These are phyloP conservation scores for Colletotrichum eremochloae DNA, from an alignment of 2,329 filamentous ascomycete species.

Conservation along the genomic window DNA sequence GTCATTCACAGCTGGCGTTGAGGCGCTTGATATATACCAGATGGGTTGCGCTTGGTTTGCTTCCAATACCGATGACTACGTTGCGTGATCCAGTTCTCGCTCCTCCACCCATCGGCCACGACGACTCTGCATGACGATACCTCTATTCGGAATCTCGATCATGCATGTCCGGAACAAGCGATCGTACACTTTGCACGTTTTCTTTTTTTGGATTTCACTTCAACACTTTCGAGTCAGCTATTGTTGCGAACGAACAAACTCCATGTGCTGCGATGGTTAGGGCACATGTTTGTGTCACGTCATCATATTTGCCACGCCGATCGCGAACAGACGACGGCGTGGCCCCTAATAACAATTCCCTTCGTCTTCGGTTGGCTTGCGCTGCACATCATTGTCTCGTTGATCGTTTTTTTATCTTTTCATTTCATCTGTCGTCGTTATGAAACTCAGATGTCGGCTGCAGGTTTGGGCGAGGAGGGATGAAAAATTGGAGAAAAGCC, in stretches of 20 bases:
- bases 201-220: conserved; percentile 47
- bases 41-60: conserved; percentile 44
- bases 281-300: conserved; percentile 11
- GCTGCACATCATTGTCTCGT: conserved; percentile 22
- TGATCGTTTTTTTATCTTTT: conserved; percentile 49
- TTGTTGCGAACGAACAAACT: conserved; percentile 40
- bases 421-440: conserved; percentile 47
- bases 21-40: conserved; percentile 43
- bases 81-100: conserved; percentile 41
- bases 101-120: conserved; percentile 56
- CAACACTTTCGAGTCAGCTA: conserved; percentile 38
- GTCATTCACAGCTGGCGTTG: conserved; percentile 43
- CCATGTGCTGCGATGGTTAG: conserved; percentile 16
- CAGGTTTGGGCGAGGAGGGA: conserved; percentile 44
- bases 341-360: conserved; percentile 38
- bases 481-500: conserved; percentile 52
- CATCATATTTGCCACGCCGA: conserved; percentile 18
- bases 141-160: conserved; percentile 64
- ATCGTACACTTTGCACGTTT: conserved; percentile 56
- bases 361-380: conserved; percentile 39
- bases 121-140: conserved; percentile 72
- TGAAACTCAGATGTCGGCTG: conserved; percentile 43
- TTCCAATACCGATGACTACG: conserved; percentile 43
- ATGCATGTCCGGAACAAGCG: conserved; percentile 72
- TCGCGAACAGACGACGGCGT: conserved; percentile 30